These are phyloP conservation scores for Corchorus olitorius DNA, from an alignment of 345 rosid genomes.

Conservation along the genomic window DNA sequence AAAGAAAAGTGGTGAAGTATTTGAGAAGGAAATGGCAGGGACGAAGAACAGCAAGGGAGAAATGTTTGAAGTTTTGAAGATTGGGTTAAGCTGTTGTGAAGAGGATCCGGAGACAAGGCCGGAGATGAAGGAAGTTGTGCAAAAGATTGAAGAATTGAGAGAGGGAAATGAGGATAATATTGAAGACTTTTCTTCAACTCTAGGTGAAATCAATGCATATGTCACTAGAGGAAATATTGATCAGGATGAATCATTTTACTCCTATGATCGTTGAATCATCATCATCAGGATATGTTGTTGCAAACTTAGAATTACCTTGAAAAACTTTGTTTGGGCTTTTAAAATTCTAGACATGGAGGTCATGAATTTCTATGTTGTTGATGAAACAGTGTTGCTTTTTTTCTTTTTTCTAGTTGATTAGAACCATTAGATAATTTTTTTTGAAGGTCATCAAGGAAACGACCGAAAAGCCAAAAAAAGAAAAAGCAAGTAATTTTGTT, in stretches of 20 bases:
- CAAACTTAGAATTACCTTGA: no score
- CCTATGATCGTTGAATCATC: conserved; percentile 32
- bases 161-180: conserved; percentile 34
- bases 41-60: conserved; percentile 52
- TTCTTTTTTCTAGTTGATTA: no score
- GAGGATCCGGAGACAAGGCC: conserved; percentile 54
- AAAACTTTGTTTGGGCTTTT: no score
- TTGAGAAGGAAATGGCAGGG: conserved; percentile 64
- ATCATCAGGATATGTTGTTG: no score
- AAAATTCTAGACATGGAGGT: no score
- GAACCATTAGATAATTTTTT: no score
- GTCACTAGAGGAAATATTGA: conserved; percentile 24
- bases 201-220: conserved; percentile 29
- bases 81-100: conserved; percentile 76
- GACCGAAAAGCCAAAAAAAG: no score
- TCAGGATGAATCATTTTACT: conserved; percentile 28
- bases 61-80: conserved; percentile 62
- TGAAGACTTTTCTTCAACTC: conserved; percentile 19
- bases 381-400: no score
- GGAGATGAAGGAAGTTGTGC: conserved; percentile 49
- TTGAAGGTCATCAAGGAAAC: no score
- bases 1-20: conserved; percentile 54
- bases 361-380: no score
- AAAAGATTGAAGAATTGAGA: conserved; percentile 46
- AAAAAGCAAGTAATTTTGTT: no score